A percentile compares a stretch with the other conserved stretches of the same genome.
Conservation (phyloP, 192 early-diverging fungal genomes). For the Dissophora globulifera region DNA sequence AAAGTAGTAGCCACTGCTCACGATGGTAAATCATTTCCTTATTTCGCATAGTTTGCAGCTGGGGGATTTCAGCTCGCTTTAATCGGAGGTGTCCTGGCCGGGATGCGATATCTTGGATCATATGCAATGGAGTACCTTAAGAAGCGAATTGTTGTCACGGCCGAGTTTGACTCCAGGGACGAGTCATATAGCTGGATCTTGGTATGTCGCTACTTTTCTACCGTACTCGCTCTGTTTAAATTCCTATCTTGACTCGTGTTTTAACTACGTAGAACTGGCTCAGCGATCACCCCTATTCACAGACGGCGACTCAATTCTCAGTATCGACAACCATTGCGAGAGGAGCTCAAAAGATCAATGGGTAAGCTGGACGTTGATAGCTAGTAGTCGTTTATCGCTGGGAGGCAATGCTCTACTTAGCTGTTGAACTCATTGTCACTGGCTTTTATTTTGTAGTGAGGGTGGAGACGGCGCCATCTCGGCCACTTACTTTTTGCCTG, state of each 20-base stretch:
- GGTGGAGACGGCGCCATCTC: slow-evolving; percentile 34
- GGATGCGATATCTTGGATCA: slow-evolving; percentile 44
- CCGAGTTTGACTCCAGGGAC: slow-evolving; percentile 65
- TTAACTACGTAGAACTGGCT: slow-evolving; percentile 60
- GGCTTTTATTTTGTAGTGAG: slow-evolving; percentile 13
- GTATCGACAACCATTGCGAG: slow-evolving; percentile 61
- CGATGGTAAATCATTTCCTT: too few species aligned
- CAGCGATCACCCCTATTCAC: slow-evolving; percentile 60
- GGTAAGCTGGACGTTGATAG: slow-evolving; percentile 20
- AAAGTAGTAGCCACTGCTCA: too few species aligned
- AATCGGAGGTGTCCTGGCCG: slow-evolving; percentile 55
- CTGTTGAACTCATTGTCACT: too few species aligned
- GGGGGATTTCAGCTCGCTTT: slow-evolving; percentile 59
- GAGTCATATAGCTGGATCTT: slow-evolving; percentile 63
- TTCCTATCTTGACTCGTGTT: too few species aligned
- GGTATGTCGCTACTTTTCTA: slow-evolving; percentile 11
- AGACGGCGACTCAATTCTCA: slow-evolving; percentile 59
- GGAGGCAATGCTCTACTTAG: too few species aligned
- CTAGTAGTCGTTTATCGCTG: too few species aligned
- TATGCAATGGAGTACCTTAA: slow-evolving; percentile 60
- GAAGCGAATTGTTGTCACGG: slow-evolving; percentile 56
- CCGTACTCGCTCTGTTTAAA: too few species aligned
- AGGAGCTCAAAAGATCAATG: slow-evolving; percentile 57
- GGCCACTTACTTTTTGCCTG: slow-evolving; percentile 66
- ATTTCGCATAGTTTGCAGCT: slow-evolving; percentile 52